Percentiles rank a stretch among this genome's conserved stretches.
Conservation (phyloP, 2,329 filamentous ascomycete genomes). For the Fusarium pseudonygamai region DNA sequence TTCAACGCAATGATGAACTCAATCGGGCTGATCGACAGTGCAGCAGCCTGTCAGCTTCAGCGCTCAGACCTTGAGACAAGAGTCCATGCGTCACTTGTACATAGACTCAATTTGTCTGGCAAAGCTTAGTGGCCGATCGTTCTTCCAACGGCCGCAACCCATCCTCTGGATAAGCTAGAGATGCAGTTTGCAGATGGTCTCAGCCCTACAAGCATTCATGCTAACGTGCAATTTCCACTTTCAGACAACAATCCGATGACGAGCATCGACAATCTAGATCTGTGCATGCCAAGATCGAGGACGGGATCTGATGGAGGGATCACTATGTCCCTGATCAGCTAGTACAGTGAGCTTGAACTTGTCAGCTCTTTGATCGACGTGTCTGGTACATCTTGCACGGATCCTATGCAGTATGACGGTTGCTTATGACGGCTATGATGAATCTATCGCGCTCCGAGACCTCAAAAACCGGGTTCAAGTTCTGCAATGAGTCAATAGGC, state of each 20-base stretch:
- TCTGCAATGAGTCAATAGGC: no score
- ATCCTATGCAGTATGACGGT: accelerated
- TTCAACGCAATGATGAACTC: no score
- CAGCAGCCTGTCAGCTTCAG: background rate
- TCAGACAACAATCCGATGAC: background rate
- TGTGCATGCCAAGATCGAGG: background rate
- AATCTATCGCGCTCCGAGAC: no score
- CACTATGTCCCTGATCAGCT: accelerated
- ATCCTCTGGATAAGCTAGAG: background rate
- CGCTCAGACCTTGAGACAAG: background rate
- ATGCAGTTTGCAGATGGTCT: background rate
- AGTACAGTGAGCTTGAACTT: background rate
- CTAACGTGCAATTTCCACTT: background rate
- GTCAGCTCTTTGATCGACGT: accelerated
- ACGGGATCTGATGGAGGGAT: accelerated
- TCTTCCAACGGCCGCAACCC: accelerated
- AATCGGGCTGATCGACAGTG: accelerated
- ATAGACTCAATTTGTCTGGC: background rate
- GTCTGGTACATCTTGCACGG: accelerated
- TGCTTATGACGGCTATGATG: no score
- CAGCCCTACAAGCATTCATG: background rate
- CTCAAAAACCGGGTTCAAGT: no score
- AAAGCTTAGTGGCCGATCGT: background rate
- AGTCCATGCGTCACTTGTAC: accelerated
- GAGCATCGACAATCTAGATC: accelerated